A percentile compares a stretch with the other conserved stretches of the same genome.
phyloP scores from a whole-genome alignment of 2,329 filamentous ascomycete species.

The Hymenoscyphus infarciens region DNA sequence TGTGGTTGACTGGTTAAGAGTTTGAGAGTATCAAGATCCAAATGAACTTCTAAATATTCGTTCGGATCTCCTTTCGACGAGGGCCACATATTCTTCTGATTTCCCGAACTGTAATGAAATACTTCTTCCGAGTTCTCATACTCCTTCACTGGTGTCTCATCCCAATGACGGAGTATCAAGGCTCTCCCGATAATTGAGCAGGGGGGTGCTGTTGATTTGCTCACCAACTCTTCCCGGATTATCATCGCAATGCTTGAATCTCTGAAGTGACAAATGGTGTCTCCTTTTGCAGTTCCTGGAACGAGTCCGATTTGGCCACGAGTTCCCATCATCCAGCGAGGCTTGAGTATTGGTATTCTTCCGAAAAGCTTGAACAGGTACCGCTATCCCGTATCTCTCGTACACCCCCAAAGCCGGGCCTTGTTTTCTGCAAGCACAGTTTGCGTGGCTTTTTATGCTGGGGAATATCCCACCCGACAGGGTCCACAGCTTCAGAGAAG shows the following conservation, averaged over 20 bases:
- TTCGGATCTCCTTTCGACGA: neutral
- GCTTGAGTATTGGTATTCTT: neutral
- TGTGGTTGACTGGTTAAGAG: neutral
- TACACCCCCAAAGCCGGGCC: neutral
- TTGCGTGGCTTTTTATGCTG: neutral
- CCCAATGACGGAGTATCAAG: neutral
- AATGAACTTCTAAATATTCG: neutral
- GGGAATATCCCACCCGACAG: neutral
- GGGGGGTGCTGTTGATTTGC: neutral
- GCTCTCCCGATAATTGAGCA: neutral
- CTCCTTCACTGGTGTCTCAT: neutral
- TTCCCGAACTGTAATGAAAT: neutral
- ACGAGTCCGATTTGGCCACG: neutral
- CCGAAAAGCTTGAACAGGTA: neutral
- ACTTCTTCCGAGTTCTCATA: neutral
- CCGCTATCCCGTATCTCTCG: neutral
- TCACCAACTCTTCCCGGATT: neutral
- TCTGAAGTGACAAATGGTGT: neutral
- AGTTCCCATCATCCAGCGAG: neutral
- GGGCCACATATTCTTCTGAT: neutral
- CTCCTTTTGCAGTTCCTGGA: neutral
- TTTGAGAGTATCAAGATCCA: neutral
- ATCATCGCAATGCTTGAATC: neutral
- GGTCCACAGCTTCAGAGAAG: too few relatives aligned
- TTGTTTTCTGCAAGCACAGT: neutral